phyloP scores from a whole-genome alignment of 2,329 filamentous ascomycete species.

The Talaromyces rugulosus region DNA sequence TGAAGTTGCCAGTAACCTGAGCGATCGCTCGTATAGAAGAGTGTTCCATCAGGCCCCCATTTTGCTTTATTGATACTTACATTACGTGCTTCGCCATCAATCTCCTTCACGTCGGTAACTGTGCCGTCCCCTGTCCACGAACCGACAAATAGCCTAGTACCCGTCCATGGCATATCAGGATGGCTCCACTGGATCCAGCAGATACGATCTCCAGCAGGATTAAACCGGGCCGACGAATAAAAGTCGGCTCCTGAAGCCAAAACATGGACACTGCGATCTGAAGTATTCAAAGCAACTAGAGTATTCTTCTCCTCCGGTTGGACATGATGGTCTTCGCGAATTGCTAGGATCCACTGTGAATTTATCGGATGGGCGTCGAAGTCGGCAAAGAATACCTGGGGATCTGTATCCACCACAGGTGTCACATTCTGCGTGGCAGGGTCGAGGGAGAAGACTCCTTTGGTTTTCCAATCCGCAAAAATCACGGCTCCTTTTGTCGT shows the following conservation, averaged over 20 bases:
- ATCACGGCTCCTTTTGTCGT: slow-evolving; percentile 40
- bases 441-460: slow-evolving; percentile 42
- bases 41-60: slow-evolving; percentile 47
- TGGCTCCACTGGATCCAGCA: slow-evolving; percentile 56
- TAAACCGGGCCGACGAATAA: slow-evolving; percentile 50
- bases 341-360: slow-evolving; percentile 44
- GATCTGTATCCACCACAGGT: slow-evolving; percentile 25
- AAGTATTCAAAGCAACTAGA: slow-evolving; percentile 26
- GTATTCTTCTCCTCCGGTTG: slow-evolving; percentile 23
- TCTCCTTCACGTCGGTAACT: slow-evolving; percentile 26
- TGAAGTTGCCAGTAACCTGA: slow-evolving; percentile 49
- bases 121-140: slow-evolving; percentile 35
- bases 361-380: slow-evolving; percentile 40
- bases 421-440: slow-evolving; percentile 32
- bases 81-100: slow-evolving; percentile 40
- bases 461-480: slow-evolving; percentile 43
- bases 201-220: slow-evolving; percentile 42
- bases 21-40: slow-evolving; percentile 48
- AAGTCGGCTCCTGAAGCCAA: slow-evolving; percentile 49
- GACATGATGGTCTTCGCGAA: slow-evolving; percentile 49
- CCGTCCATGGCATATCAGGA: slow-evolving; percentile 51
- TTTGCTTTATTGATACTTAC: slow-evolving; percentile 49
- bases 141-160: slow-evolving; percentile 42
- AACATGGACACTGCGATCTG: slow-evolving; percentile 27
- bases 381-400: slow-evolving; percentile 43